These are phyloP conservation scores for Amylocystis lapponica DNA, from an alignment of 768 basidiomycete species.

Conservation along the genomic window DNA sequence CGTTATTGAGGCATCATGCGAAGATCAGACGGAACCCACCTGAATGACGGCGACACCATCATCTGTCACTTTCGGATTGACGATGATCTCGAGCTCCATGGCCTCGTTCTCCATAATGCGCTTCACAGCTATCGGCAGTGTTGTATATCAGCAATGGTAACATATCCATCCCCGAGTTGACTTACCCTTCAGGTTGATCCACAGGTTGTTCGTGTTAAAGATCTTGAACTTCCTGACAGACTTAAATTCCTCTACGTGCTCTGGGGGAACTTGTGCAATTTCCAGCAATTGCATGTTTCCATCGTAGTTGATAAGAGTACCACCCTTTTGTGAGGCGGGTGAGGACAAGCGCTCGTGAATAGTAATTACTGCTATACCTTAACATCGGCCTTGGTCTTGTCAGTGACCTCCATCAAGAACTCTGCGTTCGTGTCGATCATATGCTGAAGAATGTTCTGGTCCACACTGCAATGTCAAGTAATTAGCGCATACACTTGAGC, in stretches of 20 bases:
- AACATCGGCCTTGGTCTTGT: constrained; percentile 90
- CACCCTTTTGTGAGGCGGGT: constrained; percentile 42
- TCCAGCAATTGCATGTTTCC: constrained; percentile 85
- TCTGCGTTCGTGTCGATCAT: constrained; percentile 80
- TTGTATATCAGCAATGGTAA: too few relatives aligned
- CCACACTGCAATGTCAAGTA: constrained; percentile 6
- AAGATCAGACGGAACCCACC: constrained; percentile 25
- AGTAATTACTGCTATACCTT: constrained; percentile 28
- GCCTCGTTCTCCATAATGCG: constrained; percentile 80
- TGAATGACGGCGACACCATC: constrained; percentile 84
- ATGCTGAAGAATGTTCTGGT: constrained; percentile 67
- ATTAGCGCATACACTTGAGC: neutral
- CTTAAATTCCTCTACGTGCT: constrained; percentile 94
- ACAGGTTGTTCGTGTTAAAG: constrained; percentile 83
- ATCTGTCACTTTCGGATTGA: constrained; percentile 86
- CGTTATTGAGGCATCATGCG: neutral
- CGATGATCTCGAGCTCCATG: constrained; percentile 92
- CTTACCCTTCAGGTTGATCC: constrained; percentile 71
- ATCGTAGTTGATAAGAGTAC: constrained; percentile 88
- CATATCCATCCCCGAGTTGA: too few relatives aligned
- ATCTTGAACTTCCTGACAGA: constrained; percentile 88
- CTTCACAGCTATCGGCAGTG: constrained; percentile 58
- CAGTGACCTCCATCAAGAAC: constrained; percentile 93
- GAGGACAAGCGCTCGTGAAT: neutral
- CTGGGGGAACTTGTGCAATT: constrained; percentile 90